A percentile compares a stretch with the other conserved stretches of the same genome.
These are phyloP conservation scores for Sindora glabra DNA, from an alignment of 306 rosid genomes.

Conservation along the genomic window DNA sequence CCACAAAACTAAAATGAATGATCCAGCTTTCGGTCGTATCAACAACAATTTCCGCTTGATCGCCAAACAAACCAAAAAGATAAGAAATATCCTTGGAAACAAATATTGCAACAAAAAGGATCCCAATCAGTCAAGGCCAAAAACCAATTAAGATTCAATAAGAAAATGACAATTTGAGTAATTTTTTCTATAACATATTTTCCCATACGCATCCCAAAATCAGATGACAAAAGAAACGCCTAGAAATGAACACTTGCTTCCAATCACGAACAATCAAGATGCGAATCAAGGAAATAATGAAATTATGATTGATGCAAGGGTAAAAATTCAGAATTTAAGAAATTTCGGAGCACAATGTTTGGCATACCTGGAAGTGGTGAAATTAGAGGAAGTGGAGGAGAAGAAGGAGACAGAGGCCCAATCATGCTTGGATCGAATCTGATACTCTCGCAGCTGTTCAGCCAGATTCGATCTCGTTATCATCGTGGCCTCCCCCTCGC, in stretches of 20 bases:
- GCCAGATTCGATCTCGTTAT: constrained; percentile 99
- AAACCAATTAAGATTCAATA: not conserved
- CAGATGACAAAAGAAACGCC: not conserved
- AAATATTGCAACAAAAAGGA: not conserved
- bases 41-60: not conserved
- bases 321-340: not conserved
- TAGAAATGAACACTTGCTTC: not conserved
- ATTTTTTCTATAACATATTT: not conserved
- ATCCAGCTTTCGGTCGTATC: not conserved
- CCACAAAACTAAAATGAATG: constrained; percentile 1
- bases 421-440: constrained; percentile 97
- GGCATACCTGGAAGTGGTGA: constrained; percentile 66
- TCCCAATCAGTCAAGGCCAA: not conserved
- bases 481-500: constrained; percentile 34
- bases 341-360: too few relatives aligned
- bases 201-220: not conserved
- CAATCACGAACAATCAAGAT: not conserved
- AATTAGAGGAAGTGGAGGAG: constrained; percentile 77
- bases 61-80: not conserved
- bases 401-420: constrained; percentile 98
- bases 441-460: constrained; percentile 93
- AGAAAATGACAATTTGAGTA: not conserved
- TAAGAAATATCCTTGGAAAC: not conserved
- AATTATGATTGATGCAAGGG: not conserved
- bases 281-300: not conserved